phyloP scores from a whole-genome alignment of 441 rosid species.

The Corymbia citriodora region DNA sequence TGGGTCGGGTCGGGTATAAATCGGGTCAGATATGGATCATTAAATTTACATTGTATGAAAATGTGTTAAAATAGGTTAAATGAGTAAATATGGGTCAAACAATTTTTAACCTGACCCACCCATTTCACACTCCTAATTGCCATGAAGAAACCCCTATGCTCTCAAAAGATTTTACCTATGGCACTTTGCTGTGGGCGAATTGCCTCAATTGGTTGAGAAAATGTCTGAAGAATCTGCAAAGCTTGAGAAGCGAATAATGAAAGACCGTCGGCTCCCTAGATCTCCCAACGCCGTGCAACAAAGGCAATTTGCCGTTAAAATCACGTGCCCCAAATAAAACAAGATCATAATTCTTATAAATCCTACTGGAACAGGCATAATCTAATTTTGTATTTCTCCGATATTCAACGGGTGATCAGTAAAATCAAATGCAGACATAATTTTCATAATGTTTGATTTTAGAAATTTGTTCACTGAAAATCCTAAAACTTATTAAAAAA shows the following conservation, averaged over 20 bases:
- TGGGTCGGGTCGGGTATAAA: no score
- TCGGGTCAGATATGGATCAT: no score
- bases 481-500: no score
- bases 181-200: background rate
- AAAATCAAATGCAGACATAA: background rate
- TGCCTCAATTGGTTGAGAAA: background rate
- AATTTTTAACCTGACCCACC: no score
- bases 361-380: background rate
- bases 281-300: background rate
- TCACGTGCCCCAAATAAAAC: background rate
- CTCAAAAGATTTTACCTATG: no score
- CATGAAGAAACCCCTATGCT: no score
- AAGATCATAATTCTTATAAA: background rate
- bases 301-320: background rate
- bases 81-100: no score
- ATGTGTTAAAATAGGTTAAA: no score
- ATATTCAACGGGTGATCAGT: background rate
- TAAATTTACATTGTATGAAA: no score
- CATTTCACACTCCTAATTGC: no score
- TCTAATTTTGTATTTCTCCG: background rate
- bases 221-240: background rate
- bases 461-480: no score
- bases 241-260: background rate
- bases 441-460: no score
- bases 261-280: background rate